A percentile compares a stretch with the other conserved stretches of the same genome.
Evolutionary conservation across 1,139 yeast species (phyloP).

Genomic region (Debaryomyces sp.): DNA sequence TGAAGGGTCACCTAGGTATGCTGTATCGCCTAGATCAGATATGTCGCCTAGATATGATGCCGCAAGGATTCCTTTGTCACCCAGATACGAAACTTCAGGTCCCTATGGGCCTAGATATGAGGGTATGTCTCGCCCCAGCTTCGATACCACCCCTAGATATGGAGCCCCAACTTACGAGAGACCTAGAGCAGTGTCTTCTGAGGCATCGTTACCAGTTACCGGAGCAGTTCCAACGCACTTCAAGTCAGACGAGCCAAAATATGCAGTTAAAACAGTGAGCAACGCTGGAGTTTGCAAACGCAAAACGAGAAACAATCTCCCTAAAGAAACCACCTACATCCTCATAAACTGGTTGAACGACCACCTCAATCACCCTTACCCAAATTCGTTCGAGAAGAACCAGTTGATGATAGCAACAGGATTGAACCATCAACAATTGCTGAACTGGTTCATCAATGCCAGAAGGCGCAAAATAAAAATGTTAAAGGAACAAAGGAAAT

Average conservation of each 20-base stretch:
- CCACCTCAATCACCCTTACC: slow-evolving; percentile 91
- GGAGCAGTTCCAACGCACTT: slow-evolving; percentile 3
- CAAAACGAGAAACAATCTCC: slow-evolving; percentile 76
- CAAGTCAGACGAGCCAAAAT: slow-evolving; percentile 9
- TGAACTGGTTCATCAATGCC: slow-evolving; percentile 97
- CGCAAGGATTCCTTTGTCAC: background rate
- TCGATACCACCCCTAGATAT: background rate
- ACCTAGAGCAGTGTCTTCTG: background rate
- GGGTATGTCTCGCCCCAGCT: background rate
- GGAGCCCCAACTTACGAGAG: background rate
- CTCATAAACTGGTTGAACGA: slow-evolving; percentile 82
- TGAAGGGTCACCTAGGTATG: background rate
- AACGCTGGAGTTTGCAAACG: slow-evolving; percentile 17
- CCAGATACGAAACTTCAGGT: background rate
- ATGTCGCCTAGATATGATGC: background rate
- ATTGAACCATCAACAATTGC: slow-evolving; percentile 83
- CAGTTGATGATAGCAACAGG: slow-evolving; percentile 83
- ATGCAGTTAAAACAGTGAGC: slow-evolving; percentile 4
- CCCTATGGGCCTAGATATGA: background rate
- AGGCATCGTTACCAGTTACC: slow-evolving; percentile 5
- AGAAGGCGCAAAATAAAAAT: slow-evolving; percentile 76
- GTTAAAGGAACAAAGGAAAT: slow-evolving; percentile 43
- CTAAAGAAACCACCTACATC: slow-evolving; percentile 84
- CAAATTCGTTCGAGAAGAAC: slow-evolving; percentile 85
- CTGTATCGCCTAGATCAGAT: background rate